Evolutionary conservation across 768 basidiomycete species (phyloP).

Genomic region (Lactarius hatsudake): DNA sequence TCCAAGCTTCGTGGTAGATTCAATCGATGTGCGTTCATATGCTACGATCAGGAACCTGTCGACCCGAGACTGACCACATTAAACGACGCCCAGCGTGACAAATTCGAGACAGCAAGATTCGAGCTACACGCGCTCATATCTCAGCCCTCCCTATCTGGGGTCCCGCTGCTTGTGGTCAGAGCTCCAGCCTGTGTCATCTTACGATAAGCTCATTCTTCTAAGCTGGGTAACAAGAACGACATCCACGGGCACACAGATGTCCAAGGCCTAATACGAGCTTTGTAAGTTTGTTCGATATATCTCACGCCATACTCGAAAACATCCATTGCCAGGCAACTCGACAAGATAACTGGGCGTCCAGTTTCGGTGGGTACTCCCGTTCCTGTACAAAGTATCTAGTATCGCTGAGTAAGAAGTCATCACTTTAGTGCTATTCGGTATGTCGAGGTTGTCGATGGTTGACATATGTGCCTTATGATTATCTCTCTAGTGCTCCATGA

Average conservation of each 20-base stretch:
- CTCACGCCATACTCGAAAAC: neutral
- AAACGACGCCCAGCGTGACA: constrained; percentile 56
- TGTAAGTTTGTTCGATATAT: constrained; percentile 47
- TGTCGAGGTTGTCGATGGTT: neutral
- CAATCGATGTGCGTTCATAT: constrained; percentile 64
- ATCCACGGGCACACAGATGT: constrained; percentile 70
- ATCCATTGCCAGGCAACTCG: constrained; percentile 52
- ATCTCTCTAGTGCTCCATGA: constrained; percentile 81
- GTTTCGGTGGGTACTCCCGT: constrained; percentile 66
- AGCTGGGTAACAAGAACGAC: constrained; percentile 96
- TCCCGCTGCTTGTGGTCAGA: constrained; percentile 81
- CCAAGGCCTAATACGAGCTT: constrained; percentile 75
- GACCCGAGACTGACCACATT: constrained; percentile 4
- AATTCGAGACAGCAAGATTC: constrained; percentile 78
- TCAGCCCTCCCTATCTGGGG: constrained; percentile 61
- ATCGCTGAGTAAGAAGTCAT: constrained; percentile 10
- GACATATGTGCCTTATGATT: neutral
- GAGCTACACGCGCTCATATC: constrained; percentile 78
- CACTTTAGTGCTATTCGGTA: constrained; percentile 73
- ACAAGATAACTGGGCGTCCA: constrained; percentile 74
- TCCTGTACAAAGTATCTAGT: neutral
- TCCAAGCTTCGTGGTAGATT: constrained; percentile 89
- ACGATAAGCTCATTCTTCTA: constrained; percentile 1
- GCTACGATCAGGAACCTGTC: neutral
- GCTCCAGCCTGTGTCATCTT: neutral